Conservation (phyloP, 169 alveolate species). For the Babesia divergens region DNA sequence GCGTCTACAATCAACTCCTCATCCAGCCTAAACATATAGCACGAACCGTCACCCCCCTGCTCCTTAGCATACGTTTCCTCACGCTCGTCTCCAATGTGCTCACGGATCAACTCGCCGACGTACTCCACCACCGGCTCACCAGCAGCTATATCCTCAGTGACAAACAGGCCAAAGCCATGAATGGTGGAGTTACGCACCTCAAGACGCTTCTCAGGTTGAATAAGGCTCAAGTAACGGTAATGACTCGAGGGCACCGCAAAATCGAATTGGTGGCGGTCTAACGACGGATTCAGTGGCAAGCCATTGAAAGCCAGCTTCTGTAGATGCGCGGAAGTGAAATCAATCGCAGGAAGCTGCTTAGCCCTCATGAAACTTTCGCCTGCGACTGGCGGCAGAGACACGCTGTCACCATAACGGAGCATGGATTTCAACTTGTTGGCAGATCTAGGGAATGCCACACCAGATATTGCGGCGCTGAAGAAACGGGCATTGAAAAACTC, state of each 20-base stretch:
- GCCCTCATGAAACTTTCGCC: not conserved
- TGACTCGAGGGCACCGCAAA: slow-evolving; percentile 64
- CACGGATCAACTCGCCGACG: slow-evolving; percentile 89
- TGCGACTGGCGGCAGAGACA: not conserved
- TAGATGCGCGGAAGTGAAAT: not conserved
- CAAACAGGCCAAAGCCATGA: slow-evolving; percentile 92
- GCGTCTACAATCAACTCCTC: slow-evolving; percentile 94
- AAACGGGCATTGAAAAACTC: not conserved
- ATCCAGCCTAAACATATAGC: slow-evolving; percentile 89
- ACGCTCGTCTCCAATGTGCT: slow-evolving; percentile 69
- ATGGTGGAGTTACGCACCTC: slow-evolving; percentile 80
- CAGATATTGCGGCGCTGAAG: not conserved
- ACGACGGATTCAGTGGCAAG: not conserved
- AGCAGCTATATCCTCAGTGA: slow-evolving; percentile 82
- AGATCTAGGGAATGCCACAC: not conserved
- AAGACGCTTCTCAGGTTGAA: slow-evolving; percentile 74
- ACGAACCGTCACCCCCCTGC: slow-evolving; percentile 70
- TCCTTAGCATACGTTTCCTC: slow-evolving; percentile 69
- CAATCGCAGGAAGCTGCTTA: not conserved
- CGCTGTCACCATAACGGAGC: slow-evolving; percentile 1
- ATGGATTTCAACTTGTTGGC: not conserved
- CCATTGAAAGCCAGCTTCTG: not conserved
- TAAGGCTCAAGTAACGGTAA: slow-evolving; percentile 71
- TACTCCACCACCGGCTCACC: slow-evolving; percentile 95
- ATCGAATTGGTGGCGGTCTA: slow-evolving; percentile 31